Evolutionary conservation across 2,329 filamentous ascomycete species (phyloP), one percentile per base, ranked within the genome.

Genomic region (Drechmeria coniospora): DNA sequence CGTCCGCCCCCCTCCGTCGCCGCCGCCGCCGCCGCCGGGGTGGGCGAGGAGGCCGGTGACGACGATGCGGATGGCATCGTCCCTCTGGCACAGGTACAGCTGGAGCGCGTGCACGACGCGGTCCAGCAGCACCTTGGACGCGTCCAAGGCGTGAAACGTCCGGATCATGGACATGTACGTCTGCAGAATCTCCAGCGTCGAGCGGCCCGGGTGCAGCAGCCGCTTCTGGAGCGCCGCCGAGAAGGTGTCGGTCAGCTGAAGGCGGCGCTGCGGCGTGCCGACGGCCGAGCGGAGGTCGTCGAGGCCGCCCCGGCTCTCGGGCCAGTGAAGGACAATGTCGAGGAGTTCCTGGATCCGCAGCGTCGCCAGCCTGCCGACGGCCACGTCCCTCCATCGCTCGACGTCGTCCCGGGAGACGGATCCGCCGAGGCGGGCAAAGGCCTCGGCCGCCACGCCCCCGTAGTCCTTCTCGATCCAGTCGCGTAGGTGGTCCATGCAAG

Each of bases 121-220:
- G 42, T 80, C 74, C 3, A 87, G 61, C 6, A 87, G 57, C 2
- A 87, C 80, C 35, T 81, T 80, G 27, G 79, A 81, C 27, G 78
- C 68, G 42, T 87, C 80, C 4, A 87, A 59, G 15, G 70, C 66
- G 42, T 81, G 75, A 38, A 86, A 83, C 0, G 77, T 74, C 32
- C 73, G 70, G 34, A 87, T 86, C 56, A 86, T 77, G 36, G 70
- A 74, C 32, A 86, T 80, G 49, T 87, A 87, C 3, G 78, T 73
- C 39, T 75, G 73, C 27, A 87, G 49, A 19, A 87, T 82, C 34
- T 81, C 71, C 3, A 79, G 63, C 1, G 80, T 86, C 12, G 78
- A 83, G 22, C 76, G 66, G 3, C 79, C 80, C 1, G 80, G 74
- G 42, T 87, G 79, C 8, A 90, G 57, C 6, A 92, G 54, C 10